These are phyloP conservation scores for Epichloe brachyelytri DNA, from an alignment of 2,329 filamentous ascomycete genomes.

Conservation along the genomic window DNA sequence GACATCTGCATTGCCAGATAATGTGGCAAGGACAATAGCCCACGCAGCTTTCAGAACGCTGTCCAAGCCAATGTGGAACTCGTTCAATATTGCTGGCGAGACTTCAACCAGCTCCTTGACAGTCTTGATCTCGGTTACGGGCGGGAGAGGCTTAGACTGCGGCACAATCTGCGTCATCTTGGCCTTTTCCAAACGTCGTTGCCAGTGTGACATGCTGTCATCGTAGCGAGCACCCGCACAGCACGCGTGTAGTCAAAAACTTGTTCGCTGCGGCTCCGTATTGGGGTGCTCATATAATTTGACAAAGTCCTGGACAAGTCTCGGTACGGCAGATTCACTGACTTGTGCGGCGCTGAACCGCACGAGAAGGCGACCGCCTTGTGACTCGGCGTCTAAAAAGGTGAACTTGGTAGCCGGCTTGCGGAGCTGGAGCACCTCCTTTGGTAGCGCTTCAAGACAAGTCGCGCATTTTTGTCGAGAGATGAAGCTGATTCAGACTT, in stretches of 20 bases:
- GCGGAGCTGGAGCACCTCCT: conserved; percentile 25
- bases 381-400: conserved; percentile 34
- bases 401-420: conserved; percentile 36
- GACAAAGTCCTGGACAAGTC: conserved; percentile 35
- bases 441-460: conserved; percentile 31
- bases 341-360: conserved; percentile 37
- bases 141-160: conserved; percentile 27
- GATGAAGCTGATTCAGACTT: conserved; percentile 27
- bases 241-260: conserved; percentile 35
- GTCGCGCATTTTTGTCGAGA: conserved; percentile 25
- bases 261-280: conserved; percentile 23
- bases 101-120: conserved; percentile 27
- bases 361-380: conserved; percentile 34
- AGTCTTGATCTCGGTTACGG: conserved; percentile 26
- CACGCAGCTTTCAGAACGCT: conserved; percentile 45
- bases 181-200: conserved; percentile 28
- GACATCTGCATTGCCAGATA: conserved; percentile 36
- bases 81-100: conserved; percentile 21
- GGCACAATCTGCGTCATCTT: conserved; percentile 33
- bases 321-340: conserved; percentile 30
- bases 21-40: conserved; percentile 39
- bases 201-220: conserved; percentile 33
- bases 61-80: conserved; percentile 34
- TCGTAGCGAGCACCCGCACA: conserved; percentile 22
- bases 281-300: conserved; percentile 29